Conservation (phyloP, 2,329 filamentous ascomycete genomes). For the Pseudogymnoascus pannorum region DNA sequence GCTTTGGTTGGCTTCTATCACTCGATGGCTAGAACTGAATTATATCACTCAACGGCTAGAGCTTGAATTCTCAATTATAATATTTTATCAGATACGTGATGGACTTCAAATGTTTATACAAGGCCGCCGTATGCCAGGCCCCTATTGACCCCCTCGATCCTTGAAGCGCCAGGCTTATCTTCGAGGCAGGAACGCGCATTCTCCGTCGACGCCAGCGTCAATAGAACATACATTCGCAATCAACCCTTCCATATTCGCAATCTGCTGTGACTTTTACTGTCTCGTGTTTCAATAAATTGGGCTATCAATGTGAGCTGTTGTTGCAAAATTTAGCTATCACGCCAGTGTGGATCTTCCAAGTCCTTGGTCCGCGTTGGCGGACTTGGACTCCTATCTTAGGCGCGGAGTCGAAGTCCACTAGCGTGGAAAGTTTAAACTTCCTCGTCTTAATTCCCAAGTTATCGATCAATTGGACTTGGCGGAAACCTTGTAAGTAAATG, state of each 20-base stretch:
- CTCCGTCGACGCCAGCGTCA: not conserved
- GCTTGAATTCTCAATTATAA: not conserved
- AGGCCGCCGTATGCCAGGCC: not conserved
- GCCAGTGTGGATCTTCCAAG: not conserved
- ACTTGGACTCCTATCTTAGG: conserved; percentile 6
- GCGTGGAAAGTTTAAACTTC: not conserved
- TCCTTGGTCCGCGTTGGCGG: not conserved
- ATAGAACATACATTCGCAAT: not conserved
- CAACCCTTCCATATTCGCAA: conserved; percentile 5
- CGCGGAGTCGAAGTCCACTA: conserved; percentile 3
- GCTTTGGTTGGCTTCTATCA: not conserved
- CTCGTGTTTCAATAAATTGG: not conserved
- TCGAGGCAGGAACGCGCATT: not conserved
- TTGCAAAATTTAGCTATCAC: not conserved
- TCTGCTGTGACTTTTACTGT: not conserved
- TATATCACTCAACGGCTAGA: not conserved
- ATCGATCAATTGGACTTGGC: not conserved
- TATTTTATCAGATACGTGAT: not conserved
- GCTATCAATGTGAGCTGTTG: not conserved
- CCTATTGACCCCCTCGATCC: not conserved
- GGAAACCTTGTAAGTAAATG: not conserved
- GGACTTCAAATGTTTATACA: conserved; percentile 7
- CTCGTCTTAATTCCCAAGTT: not conserved
- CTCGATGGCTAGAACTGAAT: not conserved
- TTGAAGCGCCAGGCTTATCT: conserved; percentile 5